Conservation (phyloP, 106 monocot species). For the Dendrobium catenatum region DNA sequence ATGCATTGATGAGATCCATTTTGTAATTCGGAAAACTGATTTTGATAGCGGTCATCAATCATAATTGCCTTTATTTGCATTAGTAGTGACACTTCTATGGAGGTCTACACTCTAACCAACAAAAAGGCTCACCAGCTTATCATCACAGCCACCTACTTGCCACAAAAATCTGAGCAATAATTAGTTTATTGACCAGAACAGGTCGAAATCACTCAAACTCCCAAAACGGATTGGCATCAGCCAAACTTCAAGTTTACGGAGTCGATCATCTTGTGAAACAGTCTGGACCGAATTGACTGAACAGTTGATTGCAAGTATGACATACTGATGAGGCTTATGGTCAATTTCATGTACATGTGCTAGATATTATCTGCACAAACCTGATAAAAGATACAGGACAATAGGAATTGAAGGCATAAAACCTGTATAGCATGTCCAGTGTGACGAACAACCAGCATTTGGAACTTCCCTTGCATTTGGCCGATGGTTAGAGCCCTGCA, state of each 20-base stretch:
- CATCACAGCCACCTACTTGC: neutral
- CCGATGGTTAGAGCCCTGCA: conserved; percentile 91
- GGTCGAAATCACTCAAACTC: neutral
- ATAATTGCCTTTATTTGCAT: no score
- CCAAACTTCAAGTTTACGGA: neutral
- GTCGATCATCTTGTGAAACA: neutral
- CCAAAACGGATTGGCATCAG: neutral
- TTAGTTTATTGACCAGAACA: neutral
- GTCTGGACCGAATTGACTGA: neutral
- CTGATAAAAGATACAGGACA: neutral
- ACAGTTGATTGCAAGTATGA: neutral
- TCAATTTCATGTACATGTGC: neutral
- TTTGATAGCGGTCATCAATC: no score
- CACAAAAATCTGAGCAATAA: neutral
- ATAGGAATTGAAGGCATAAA: conserved; percentile 2
- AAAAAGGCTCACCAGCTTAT: neutral
- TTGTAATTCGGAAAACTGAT: no score
- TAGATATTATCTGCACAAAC: neutral
- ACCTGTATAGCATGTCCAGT: conserved; percentile 99
- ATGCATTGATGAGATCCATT: no score
- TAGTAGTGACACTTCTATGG: no score
- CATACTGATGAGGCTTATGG: neutral
- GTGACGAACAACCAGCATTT: conserved; percentile 76
- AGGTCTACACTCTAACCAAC: no score
- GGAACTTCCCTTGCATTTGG: conserved; percentile 99